A percentile compares a stretch with the other conserved stretches of the same genome.
Evolutionary conservation across 495 filamentous ascomycete species (phyloP).

Genomic region (Neurospora sp.): DNA sequence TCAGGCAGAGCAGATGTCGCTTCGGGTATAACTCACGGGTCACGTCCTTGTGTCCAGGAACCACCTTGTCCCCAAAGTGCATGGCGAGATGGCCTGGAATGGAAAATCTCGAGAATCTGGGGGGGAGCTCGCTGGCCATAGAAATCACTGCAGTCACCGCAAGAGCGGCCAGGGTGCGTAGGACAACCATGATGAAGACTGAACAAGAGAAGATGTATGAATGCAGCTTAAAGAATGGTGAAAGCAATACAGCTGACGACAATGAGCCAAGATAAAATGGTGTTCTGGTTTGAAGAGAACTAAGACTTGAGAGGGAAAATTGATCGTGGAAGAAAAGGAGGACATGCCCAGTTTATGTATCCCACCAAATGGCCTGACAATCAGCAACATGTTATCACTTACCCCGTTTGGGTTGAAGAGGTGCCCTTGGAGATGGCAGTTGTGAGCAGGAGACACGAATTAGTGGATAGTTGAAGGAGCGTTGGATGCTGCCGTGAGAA

Average conservation of each 20-base stretch:
- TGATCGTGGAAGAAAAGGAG: neutral
- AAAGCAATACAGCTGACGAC: neutral
- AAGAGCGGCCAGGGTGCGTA: slow-evolving; percentile 19
- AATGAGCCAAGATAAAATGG: neutral
- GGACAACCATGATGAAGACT: slow-evolving; percentile 20
- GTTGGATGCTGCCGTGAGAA: neutral
- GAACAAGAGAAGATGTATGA: neutral
- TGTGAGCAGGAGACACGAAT: neutral
- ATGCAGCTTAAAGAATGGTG: neutral
- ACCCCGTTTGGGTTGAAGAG: neutral
- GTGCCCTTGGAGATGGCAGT: neutral
- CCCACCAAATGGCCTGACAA: neutral
- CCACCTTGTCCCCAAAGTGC: neutral
- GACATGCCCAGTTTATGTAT: neutral
- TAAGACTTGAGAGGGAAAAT: neutral
- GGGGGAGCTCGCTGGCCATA: slow-evolving; percentile 24
- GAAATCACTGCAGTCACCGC: slow-evolving; percentile 17
- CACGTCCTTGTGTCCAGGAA: neutral
- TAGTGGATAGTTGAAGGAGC: neutral
- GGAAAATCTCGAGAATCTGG: slow-evolving; percentile 16
- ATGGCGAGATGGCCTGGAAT: neutral
- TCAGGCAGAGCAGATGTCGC: neutral
- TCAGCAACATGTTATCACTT: neutral
- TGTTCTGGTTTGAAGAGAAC: neutral
- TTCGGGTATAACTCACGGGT: neutral